Conservation (phyloP, 140 eudicot species). For the Oenanthe javanica region DNA sequence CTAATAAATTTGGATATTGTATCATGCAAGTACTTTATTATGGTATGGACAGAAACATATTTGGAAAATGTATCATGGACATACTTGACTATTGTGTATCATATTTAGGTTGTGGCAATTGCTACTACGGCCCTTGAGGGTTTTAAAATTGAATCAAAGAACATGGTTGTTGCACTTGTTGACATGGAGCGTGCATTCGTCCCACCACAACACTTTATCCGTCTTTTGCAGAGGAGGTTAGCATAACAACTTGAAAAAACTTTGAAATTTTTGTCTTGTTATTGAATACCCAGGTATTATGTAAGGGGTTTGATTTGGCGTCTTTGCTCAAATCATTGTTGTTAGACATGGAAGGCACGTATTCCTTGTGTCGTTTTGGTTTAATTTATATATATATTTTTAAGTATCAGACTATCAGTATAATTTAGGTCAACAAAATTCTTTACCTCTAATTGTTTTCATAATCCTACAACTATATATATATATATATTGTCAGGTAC, state of each 20-base stretch:
- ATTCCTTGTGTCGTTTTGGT: not conserved
- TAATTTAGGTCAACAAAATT: not conserved
- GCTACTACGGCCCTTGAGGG: conserved; percentile 87
- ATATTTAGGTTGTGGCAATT: conserved; percentile 70
- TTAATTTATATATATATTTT: not conserved
- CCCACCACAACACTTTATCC: conserved; percentile 97
- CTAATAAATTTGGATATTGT: not conserved
- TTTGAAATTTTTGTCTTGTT: not conserved
- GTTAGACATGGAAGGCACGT: not conserved
- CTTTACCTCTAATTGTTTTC: not conserved
- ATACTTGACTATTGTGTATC: not conserved
- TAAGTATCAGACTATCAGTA: not conserved
- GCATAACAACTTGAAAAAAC: conserved; percentile 2
- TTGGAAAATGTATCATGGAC: not conserved
- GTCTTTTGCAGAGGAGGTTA: conserved; percentile 95
- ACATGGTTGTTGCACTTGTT: conserved; percentile 76
- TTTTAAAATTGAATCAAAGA: conserved; percentile 83
- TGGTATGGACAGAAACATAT: not conserved
- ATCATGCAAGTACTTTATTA: not conserved
- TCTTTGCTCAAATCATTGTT: not conserved
- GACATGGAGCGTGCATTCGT: conserved; percentile 97
- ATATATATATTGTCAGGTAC: too few species aligned
- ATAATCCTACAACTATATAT: not conserved
- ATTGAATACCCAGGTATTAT: not conserved
- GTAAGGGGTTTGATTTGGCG: not conserved